Percentiles rank a stretch among this genome's conserved stretches.
phyloP scores from a whole-genome alignment of 2,329 filamentous ascomycete genomes.

The Aspergillus puulaauensis region DNA sequence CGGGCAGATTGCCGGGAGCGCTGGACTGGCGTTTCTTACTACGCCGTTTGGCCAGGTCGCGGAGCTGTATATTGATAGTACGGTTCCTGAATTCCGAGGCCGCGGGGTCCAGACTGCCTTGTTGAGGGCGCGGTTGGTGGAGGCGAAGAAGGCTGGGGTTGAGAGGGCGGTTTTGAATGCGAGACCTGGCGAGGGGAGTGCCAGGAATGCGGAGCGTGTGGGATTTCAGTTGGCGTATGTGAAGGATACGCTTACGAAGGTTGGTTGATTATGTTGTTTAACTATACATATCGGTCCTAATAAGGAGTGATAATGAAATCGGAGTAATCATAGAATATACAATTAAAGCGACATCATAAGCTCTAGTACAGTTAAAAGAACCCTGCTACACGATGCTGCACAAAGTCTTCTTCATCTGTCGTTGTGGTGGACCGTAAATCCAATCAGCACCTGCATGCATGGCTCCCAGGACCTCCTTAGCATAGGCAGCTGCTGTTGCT shows the following conservation, averaged over 20 bases:
- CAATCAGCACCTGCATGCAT: no score
- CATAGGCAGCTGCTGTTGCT: background rate
- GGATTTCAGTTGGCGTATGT: constrained; percentile 20
- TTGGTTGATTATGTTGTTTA: no score
- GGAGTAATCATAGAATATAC: no score
- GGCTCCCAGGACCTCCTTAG: background rate
- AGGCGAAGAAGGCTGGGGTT: constrained; percentile 15
- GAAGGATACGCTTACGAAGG: constrained; percentile 3
- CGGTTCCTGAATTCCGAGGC: constrained; percentile 13
- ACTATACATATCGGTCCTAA: no score
- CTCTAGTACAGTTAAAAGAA: no score
- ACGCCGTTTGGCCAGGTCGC: constrained; percentile 15
- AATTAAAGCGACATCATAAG: no score
- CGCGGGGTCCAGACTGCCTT: constrained; percentile 17
- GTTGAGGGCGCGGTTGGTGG: constrained; percentile 13
- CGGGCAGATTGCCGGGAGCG: background rate
- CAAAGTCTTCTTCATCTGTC: no score
- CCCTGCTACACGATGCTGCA: no score
- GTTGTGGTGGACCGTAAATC: no score
- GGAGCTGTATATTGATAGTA: constrained; percentile 22
- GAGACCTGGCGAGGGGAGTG: constrained; percentile 14
- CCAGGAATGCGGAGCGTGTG: constrained; percentile 18
- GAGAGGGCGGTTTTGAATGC: constrained; percentile 14
- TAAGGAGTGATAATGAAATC: no score
- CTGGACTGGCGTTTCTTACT: constrained; percentile 16